Evolutionary conservation across 2,329 filamentous ascomycete species (phyloP), one percentile per base, ranked within the genome.

Genomic region (Dothiorella sarmentorum): DNA sequence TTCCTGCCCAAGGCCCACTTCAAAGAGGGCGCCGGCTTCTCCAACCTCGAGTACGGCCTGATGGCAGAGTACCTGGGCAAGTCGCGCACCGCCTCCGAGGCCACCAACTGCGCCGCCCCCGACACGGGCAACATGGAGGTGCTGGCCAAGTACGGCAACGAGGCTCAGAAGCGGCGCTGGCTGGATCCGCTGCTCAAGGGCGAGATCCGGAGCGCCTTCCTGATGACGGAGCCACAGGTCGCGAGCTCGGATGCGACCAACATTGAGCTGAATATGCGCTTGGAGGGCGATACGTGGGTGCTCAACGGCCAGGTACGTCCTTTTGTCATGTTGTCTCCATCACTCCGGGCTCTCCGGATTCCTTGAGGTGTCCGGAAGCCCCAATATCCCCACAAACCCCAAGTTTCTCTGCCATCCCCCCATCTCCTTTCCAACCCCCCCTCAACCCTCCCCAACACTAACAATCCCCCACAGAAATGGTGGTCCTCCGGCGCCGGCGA

Each of bases 91-190:
- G 94, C 91, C 15, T 68, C 65, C n/a, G 71, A 71, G 66, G 91
- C 91, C 24, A 89, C 87, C 72, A 96, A 96, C 76, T 96, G 91
- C 76, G 83, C 91, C 33, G 91, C 91, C 3, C 91, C 92, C 2
- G 91, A 96, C 73, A 96, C 92, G 3, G 91, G 91, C 51, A 96
- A 96, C 75, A 96, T 96, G 91, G 91, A 96, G 73, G 91, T 96
- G 20, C 73, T 96, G 65, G 91, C 91, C 69, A 94, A 93, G 78
- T 96, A 96, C 71, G 91, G 90, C 64, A 92, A 86, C 66, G 89
- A 89, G 10, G 85, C 82, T 49, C 91, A 96, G 77, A 96, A 96
- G 83, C 81, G 84, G 66, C 73, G 88, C 72, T 96, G 91, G 91
- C 80, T 96, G 57, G 82, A 80, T 66, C 91, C 91, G 4, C 78